Evolutionary conservation across 2,329 filamentous ascomycete species (phyloP), one percentile per base, ranked within the genome.

Genomic region (Tolypocladium paradoxum): DNA sequence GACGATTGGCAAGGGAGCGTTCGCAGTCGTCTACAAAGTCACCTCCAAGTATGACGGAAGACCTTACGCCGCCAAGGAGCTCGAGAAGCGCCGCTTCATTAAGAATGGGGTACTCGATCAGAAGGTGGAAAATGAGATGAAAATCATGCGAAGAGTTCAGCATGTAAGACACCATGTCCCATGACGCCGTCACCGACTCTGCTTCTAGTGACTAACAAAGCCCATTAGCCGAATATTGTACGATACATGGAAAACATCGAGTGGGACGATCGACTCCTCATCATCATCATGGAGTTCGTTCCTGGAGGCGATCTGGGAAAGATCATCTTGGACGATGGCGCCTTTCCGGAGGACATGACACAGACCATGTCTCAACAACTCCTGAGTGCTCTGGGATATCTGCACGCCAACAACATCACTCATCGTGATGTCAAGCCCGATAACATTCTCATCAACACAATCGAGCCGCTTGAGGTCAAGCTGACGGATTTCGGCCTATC

Each of bases 401-500:
- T 99, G 9, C 93, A 99, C 68, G 75, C 78, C 51, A 85, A 87
- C 62, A 90, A 87, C 64, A 96, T 99, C 61, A 97, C 92, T 0
- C 93, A 99, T 70, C 87, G 93, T n/a, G 93, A 99, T 68, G 90
- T 99, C 64, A 99, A 99, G 66, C 93, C 93, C 0, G 93, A 99
- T 74, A 99, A 99, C 64, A 96, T 99, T 56, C 76, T 99, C 40
- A 88, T 97, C 59, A 77, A 84, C 12, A 85, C 83, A 1, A 67
- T 82, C 11, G 75, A 85, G 6, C 90, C 91, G 0, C 81, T 96
- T 49, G 76, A 81, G 16, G 86, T 97, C 61, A 97, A 99, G 69
- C 76, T 99, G 16, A 96, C 93, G 0, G 93, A 99, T 66, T 99
- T 99, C 72, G 93, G 93, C 3, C 73, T 99, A 5, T 97, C 93